Conservation (phyloP, 2,329 filamentous ascomycete species). For the Aspergillus sp. region DNA sequence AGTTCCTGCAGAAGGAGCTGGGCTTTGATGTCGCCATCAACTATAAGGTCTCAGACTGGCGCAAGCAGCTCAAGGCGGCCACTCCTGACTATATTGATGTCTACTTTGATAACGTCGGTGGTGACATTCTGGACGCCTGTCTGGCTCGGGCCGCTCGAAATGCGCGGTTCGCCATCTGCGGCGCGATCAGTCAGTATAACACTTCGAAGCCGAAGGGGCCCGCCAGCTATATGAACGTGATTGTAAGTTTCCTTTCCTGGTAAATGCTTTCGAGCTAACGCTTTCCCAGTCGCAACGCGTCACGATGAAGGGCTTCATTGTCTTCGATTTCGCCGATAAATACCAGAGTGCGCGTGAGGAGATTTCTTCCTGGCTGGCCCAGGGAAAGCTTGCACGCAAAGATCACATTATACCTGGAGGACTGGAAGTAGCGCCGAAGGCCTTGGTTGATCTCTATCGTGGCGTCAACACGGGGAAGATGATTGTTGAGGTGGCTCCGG, state of each 20-base stretch:
- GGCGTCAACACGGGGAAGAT: constrained; percentile 71
- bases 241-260: constrained; percentile 31
- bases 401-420: constrained; percentile 73
- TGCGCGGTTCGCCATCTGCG: constrained; percentile 70
- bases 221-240: constrained; percentile 46
- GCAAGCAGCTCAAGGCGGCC: constrained; percentile 58
- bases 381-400: constrained; percentile 70
- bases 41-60: constrained; percentile 67
- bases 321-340: constrained; percentile 65
- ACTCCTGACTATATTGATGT: constrained; percentile 65
- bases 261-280: constrained; percentile 14
- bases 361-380: constrained; percentile 65
- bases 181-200: constrained; percentile 70
- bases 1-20: constrained; percentile 63
- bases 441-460: constrained; percentile 63
- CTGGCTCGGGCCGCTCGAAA: constrained; percentile 62
- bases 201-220: constrained; percentile 55
- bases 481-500: constrained; percentile 45
- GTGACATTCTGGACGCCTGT: constrained; percentile 68
- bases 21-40: constrained; percentile 69
- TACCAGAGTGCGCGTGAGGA: constrained; percentile 60
- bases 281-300: constrained; percentile 33
- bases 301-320: constrained; percentile 70
- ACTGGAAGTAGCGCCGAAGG: constrained; percentile 62
- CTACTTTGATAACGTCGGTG: constrained; percentile 74